Conservation (phyloP, 371 early-diverging fungal species). For the Apophysomyces trapeziformis region DNA sequence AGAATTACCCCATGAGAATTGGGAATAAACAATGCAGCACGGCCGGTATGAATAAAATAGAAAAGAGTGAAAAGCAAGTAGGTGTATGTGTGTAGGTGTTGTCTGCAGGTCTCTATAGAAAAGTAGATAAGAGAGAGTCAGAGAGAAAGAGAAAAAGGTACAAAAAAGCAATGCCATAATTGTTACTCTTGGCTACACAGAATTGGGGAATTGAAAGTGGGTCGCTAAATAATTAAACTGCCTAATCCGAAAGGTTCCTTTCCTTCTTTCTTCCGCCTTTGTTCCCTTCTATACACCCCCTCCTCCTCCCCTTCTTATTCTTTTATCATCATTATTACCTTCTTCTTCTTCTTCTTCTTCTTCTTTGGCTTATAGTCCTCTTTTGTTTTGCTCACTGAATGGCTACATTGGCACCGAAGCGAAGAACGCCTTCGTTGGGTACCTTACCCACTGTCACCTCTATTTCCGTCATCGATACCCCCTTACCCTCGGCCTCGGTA, state of each 20-base stretch:
- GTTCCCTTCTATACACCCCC: background rate
- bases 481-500: constrained; percentile 33
- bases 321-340: too few relatives aligned
- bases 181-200: constrained; percentile 3
- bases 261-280: constrained; percentile 1
- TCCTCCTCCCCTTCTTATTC: background rate
- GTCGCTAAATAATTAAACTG: constrained; percentile 8
- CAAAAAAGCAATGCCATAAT: constrained; percentile 6
- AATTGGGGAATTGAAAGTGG: background rate
- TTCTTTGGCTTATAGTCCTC: background rate
- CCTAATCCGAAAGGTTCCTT: background rate
- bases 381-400: constrained; percentile 13
- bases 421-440: constrained; percentile 37
- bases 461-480: constrained; percentile 30
- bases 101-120: background rate
- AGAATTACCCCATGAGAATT: background rate
- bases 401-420: constrained; percentile 34
- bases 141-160: background rate
- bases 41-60: background rate
- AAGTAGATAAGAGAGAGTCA: background rate
- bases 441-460: constrained; percentile 26
- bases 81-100: too few relatives aligned
- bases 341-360: too few relatives aligned
- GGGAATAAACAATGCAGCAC: background rate
- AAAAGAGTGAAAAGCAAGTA: background rate